Percentiles rank a stretch among this genome's conserved stretches.
These are phyloP conservation scores for Cenococcum geophilum DNA, from an alignment of 495 filamentous ascomycete species.

Conservation along the genomic window DNA sequence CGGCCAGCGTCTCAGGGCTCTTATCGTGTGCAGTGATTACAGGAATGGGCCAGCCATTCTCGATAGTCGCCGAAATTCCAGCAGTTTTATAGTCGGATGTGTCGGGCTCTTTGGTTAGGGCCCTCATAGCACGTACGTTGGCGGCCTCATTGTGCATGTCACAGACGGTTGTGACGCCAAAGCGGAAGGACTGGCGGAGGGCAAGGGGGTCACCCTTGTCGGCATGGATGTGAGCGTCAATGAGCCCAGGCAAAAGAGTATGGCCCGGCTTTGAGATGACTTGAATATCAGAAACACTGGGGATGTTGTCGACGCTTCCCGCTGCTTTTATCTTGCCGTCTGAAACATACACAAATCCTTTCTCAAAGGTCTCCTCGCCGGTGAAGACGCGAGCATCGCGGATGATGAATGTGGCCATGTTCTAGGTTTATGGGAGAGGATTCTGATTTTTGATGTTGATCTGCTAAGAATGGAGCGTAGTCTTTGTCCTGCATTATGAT, in stretches of 20 bases:
- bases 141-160: conserved; percentile 37
- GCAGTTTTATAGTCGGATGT: conserved; percentile 36
- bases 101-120: conserved; percentile 20
- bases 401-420: conserved; percentile 37
- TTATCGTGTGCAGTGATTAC: conserved; percentile 34
- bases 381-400: conserved; percentile 38
- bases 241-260: conserved; percentile 38
- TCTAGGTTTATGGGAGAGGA: not conserved
- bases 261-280: conserved; percentile 34
- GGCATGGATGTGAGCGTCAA: conserved; percentile 38
- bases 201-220: conserved; percentile 33
- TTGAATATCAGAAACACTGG: conserved; percentile 1
- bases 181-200: conserved; percentile 34
- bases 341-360: conserved; percentile 32
- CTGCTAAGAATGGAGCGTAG: no score
- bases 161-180: conserved; percentile 38
- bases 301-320: no score
- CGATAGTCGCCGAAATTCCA: conserved; percentile 34
- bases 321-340: conserved; percentile 32
- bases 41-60: conserved; percentile 38
- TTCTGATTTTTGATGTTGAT: not conserved
- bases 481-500: no score
- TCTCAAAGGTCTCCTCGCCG: conserved; percentile 30
- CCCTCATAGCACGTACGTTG: conserved; percentile 38
- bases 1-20: conserved; percentile 26